Evolutionary conservation across 768 basidiomycete species (phyloP).

Genomic region (Suillus subaureus): DNA sequence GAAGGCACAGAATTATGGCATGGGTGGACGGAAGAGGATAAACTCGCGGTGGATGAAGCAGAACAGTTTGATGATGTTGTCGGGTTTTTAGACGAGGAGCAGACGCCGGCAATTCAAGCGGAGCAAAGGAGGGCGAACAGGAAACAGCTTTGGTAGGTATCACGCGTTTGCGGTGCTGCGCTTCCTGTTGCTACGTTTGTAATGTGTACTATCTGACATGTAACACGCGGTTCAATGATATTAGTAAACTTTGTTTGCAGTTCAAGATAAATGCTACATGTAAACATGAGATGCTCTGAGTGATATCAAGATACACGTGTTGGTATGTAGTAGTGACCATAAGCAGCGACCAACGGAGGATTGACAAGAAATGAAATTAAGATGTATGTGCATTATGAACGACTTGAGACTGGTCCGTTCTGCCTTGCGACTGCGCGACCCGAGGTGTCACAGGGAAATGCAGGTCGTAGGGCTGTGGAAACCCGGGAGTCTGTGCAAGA

Average conservation of each 20-base stretch:
- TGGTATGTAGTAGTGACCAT: not conserved
- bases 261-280: slow-evolving; percentile 7
- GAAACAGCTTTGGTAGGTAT: slow-evolving; percentile 10
- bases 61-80: slow-evolving; percentile 37
- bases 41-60: slow-evolving; percentile 32
- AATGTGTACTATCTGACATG: slow-evolving; percentile 7
- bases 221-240: not conserved
- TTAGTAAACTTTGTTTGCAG: slow-evolving; percentile 4
- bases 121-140: slow-evolving; percentile 15
- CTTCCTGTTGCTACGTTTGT: slow-evolving; percentile 6
- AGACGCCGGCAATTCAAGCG: slow-evolving; percentile 21
- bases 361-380: not conserved
- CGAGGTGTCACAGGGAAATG: slow-evolving; percentile 25
- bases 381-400: not conserved
- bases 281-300: not conserved
- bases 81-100: slow-evolving; percentile 36
- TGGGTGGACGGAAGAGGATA: slow-evolving; percentile 29
- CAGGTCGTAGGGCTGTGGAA: slow-evolving; percentile 36
- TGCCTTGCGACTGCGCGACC: slow-evolving; percentile 3
- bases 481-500: slow-evolving; percentile 36
- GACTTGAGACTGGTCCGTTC: not conserved
- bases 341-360: not conserved
- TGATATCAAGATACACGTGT: slow-evolving; percentile 7
- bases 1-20: slow-evolving; percentile 26
- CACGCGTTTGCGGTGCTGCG: not conserved